These are phyloP conservation scores for Arthrobotrys conoides DNA, from an alignment of 2,329 filamentous ascomycete species.

Conservation along the genomic window DNA sequence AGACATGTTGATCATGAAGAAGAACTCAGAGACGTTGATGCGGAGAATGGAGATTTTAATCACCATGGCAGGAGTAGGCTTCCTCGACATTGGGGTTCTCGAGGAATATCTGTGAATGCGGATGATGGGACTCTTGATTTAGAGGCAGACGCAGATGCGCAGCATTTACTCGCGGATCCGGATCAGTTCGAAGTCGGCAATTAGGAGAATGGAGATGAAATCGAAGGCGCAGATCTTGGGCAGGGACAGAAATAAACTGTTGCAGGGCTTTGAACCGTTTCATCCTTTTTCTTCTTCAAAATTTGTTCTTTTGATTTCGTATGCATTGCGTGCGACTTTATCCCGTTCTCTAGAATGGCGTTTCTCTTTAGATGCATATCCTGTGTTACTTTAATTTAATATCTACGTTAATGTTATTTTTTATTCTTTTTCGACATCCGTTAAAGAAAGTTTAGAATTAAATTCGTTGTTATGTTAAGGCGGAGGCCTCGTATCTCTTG, in stretches of 20 bases:
- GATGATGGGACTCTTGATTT: slow-evolving; percentile 74
- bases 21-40: slow-evolving; percentile 75
- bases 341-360: too few species aligned
- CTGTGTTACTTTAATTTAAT: too few species aligned
- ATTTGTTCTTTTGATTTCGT: too few species aligned
- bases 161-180: slow-evolving; percentile 66
- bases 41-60: slow-evolving; percentile 68
- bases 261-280: too few species aligned
- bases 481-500: too few species aligned
- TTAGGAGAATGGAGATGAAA: not conserved
- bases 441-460: too few species aligned
- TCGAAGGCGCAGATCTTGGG: not conserved
- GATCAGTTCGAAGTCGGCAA: slow-evolving; percentile 64
- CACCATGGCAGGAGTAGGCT: slow-evolving; percentile 63
- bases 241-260: not conserved
- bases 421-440: too few species aligned
- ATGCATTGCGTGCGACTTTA: too few species aligned
- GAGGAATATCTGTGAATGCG: slow-evolving; percentile 77
- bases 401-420: too few species aligned
- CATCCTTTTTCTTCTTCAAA: too few species aligned
- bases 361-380: too few species aligned
- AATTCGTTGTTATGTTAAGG: too few species aligned
- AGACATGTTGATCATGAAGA: slow-evolving; percentile 70
- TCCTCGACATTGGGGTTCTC: slow-evolving; percentile 74
- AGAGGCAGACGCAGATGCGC: slow-evolving; percentile 69